A percentile compares a stretch with the other conserved stretches of the same genome.
Evolutionary conservation across 2,329 filamentous ascomycete genomes (phyloP).

Genomic region (Coniochaeta ligniaria): DNA sequence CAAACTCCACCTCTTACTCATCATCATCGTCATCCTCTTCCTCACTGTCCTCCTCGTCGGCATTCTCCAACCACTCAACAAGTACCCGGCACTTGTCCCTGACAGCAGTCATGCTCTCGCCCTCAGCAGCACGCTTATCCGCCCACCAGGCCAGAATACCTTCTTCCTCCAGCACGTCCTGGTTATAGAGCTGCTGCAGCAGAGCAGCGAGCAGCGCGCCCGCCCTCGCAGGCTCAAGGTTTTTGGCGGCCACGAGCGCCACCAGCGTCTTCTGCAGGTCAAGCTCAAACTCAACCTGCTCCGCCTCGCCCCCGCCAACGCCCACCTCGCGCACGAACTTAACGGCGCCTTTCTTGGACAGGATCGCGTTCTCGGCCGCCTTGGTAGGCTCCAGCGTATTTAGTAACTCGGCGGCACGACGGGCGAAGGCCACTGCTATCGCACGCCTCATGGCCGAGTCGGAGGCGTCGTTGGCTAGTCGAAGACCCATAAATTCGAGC

Average conservation of each 20-base stretch:
- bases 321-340: slow-evolving; percentile 54
- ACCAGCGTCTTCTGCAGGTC: slow-evolving; percentile 75
- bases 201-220: slow-evolving; percentile 67
- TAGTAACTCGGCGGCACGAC: slow-evolving; percentile 65
- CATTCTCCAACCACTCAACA: slow-evolving; percentile 78
- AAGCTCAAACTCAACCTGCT: slow-evolving; percentile 77
- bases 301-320: slow-evolving; percentile 54
- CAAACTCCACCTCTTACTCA: slow-evolving; percentile 9
- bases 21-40: slow-evolving; percentile 59
- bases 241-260: slow-evolving; percentile 62
- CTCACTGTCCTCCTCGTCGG: slow-evolving; percentile 61
- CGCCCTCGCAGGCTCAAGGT: slow-evolving; percentile 39
- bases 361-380: slow-evolving; percentile 57
- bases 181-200: slow-evolving; percentile 76
- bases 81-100: slow-evolving; percentile 69
- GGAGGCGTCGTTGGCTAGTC: slow-evolving; percentile 83
- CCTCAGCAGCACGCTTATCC: slow-evolving; percentile 59
- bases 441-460: slow-evolving; percentile 83
- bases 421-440: slow-evolving; percentile 78
- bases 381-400: slow-evolving; percentile 51
- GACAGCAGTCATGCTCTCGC: slow-evolving; percentile 62
- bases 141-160: slow-evolving; percentile 86
- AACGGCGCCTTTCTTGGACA: slow-evolving; percentile 41
- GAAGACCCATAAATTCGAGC: slow-evolving; percentile 88
- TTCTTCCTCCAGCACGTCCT: slow-evolving; percentile 84